Evolutionary conservation across 2,329 filamentous ascomycete species (phyloP), one percentile per base, ranked within the genome.

Genomic region (Xylaria sp.): DNA sequence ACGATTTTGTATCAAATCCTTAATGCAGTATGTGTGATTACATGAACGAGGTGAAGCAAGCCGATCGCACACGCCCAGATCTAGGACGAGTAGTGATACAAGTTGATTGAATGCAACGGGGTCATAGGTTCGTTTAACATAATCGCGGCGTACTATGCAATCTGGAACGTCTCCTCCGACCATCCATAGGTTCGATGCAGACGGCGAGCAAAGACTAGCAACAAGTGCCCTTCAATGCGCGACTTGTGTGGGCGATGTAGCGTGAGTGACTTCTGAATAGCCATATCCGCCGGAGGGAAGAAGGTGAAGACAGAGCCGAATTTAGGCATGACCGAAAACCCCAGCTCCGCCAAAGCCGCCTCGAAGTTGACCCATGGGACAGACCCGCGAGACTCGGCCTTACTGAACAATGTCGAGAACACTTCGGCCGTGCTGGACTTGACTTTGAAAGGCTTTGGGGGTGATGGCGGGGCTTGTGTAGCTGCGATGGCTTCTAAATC

Each of bases 291-390:
- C 0, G 81, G 76, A 0, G 81, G 81, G 0, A 60, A 51, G 63
- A 83, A 83, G 0, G 79, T 84, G 69, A 80, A 83, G 1, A 82
- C 77, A 0, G 83, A 84, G 2, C 69, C 65, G 13, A 60, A 68
- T 12, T 60, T 63, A 2, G 61, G 65, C 5, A 60, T 32, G 10
- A 68, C 58, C 0, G 80, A 81, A 68, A 85, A 85, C 1, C 77
- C 79, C 40, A 84, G 37, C 6, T 82, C 81, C 0, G 71, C 75
- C 79, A 85, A 81, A 25, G 82, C 83, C 0, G 76, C 71, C 60
- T 80, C 78, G 32, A 86, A 85, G 0, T 76, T 74, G 0, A 68
- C 47, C 82, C 81, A 84, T 57, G 54, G 71, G 0, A 82, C 72
- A 0, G 78, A 75, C 0, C 79, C 73, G 1, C 78, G 78, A 0